A percentile compares a stretch with the other conserved stretches of the same genome.
Conservation (phyloP, 352 stramenopile species). For the Phytophthora quininea region DNA sequence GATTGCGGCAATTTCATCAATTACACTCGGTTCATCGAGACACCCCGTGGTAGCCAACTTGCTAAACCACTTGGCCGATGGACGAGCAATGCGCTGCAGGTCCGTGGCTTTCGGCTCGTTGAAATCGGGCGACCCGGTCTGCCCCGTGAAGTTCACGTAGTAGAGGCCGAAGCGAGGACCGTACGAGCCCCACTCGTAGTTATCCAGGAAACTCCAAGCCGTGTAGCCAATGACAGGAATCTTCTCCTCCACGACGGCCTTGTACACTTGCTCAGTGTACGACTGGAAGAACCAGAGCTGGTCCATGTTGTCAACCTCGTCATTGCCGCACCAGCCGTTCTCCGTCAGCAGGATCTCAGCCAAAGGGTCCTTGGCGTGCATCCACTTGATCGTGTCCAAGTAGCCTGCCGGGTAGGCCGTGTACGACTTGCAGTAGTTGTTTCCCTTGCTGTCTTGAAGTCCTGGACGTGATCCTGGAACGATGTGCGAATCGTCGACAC, state of each 20-base stretch:
- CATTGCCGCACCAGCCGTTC: conserved; percentile 40
- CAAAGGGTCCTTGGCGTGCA: conserved; percentile 36
- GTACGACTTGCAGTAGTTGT: conserved; percentile 36
- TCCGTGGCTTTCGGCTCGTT: conserved; percentile 7
- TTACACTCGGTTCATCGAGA: conserved; percentile 10
- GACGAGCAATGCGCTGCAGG: conserved; percentile 25
- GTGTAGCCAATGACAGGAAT: conserved; percentile 86
- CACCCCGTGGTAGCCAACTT: conserved; percentile 32
- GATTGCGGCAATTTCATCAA: conserved; percentile 4
- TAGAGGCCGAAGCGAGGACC: conserved; percentile 51
- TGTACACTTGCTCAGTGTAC: conserved; percentile 45
- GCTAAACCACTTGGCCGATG: conserved; percentile 33
- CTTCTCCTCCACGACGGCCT: conserved; percentile 27
- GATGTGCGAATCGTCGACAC: conserved; percentile 47
- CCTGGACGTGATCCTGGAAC: conserved; percentile 60
- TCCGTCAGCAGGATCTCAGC: conserved; percentile 33
- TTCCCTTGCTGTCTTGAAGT: conserved; percentile 32
- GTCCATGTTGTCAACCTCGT: conserved; percentile 24
- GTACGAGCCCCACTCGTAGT: conserved; percentile 93
- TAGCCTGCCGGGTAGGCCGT: conserved; percentile 42
- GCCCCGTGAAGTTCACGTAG: conserved; percentile 39
- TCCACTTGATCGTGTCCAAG: conserved; percentile 44
- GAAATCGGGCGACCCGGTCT: conserved; percentile 15
- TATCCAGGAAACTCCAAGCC: conserved; percentile 93
- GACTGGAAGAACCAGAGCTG: conserved; percentile 58